phyloP scores from a whole-genome alignment of 2,329 filamentous ascomycete genomes.

The Ambrosiella xylebori region DNA sequence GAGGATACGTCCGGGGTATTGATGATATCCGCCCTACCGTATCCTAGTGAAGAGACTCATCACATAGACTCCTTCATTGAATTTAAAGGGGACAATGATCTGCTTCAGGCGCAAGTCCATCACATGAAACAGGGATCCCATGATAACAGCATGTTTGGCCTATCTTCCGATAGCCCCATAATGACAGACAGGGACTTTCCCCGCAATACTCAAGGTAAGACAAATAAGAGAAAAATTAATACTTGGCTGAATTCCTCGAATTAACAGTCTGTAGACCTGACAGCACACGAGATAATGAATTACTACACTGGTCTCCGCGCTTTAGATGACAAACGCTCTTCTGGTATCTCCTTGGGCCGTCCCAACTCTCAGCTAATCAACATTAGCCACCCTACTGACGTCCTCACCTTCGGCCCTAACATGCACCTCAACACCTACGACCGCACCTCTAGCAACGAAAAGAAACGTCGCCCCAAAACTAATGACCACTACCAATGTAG shows the following conservation, averaged over 20 bases:
- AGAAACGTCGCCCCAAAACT: slow-evolving; percentile 78
- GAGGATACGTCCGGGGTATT: neutral
- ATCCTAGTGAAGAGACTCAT: neutral
- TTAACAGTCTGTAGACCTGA: neutral
- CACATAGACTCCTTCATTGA: neutral
- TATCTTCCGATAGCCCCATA: neutral
- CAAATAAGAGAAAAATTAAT: neutral
- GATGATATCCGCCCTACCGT: neutral
- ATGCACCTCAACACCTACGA: neutral
- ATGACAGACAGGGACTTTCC: neutral
- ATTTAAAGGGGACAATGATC: neutral
- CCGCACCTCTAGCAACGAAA: slow-evolving; percentile 41
- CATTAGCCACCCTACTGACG: neutral
- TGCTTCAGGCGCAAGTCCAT: neutral
- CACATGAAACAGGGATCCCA: neutral
- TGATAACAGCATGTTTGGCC: neutral
- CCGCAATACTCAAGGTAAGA: neutral
- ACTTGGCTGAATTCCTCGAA: neutral
- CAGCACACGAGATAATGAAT: slow-evolving; percentile 57
- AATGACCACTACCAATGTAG: slow-evolving; percentile 90
- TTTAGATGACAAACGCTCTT: slow-evolving; percentile 71
- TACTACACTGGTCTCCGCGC: slow-evolving; percentile 83
- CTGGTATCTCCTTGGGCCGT: slow-evolving; percentile 53
- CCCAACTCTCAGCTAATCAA: neutral
- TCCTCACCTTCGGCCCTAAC: neutral